Conservation (phyloP, 352 stramenopile genomes). For the Globisporangium paroecandrum region DNA sequence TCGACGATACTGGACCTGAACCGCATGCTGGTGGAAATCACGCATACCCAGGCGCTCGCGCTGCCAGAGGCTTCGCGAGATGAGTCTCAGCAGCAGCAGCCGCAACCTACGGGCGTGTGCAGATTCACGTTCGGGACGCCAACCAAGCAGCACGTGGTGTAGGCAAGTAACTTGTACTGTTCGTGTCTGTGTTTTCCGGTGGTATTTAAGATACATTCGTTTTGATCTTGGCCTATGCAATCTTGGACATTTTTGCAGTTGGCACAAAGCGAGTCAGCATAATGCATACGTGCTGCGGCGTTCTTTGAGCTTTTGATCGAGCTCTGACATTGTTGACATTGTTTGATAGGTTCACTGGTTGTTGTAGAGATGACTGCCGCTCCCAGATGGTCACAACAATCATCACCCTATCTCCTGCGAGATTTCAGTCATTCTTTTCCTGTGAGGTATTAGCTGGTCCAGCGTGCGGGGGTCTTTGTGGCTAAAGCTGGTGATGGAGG, state of each 20-base stretch:
- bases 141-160: conserved; percentile 29
- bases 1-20: conserved; percentile 53
- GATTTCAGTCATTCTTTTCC: background rate
- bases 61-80: conserved; percentile 7
- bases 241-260: background rate
- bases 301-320: too few species aligned
- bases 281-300: too few species aligned
- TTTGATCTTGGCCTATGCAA: background rate
- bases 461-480: background rate
- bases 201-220: conserved; percentile 1
- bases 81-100: conserved; percentile 23
- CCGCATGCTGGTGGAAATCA: conserved; percentile 43
- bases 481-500: background rate
- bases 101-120: conserved; percentile 38
- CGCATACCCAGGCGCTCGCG: conserved; percentile 19
- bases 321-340: too few species aligned
- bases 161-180: background rate
- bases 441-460: background rate
- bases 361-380: too few species aligned
- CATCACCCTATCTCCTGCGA: background rate
- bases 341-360: too few species aligned
- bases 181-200: background rate
- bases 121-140: conserved; percentile 50
- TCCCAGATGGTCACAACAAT: too few species aligned
- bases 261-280: too few species aligned